A percentile compares a stretch with the other conserved stretches of the same genome.
Conservation (phyloP, 371 early-diverging fungal genomes). For the Mucor sp. region DNA sequence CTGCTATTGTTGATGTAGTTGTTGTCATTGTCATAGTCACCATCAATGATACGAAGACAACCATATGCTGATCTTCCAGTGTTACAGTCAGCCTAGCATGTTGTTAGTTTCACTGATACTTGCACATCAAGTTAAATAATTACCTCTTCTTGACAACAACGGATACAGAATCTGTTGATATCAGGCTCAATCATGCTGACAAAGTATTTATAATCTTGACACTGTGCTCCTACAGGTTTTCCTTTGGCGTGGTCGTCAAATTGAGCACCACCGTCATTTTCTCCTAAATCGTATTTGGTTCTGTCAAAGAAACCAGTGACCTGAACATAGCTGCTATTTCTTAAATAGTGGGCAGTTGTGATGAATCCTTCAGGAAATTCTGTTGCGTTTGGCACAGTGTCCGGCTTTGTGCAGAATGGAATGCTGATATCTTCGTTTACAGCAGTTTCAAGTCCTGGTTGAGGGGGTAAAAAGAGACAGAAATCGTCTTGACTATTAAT, state of each 20-base stretch:
- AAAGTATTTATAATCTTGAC: constrained; percentile 46
- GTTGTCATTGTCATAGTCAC: constrained; percentile 35
- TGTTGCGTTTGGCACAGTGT: constrained; percentile 46
- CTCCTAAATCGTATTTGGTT: constrained; percentile 42
- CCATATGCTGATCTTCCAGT: constrained; percentile 43
- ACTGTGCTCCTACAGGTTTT: constrained; percentile 40
- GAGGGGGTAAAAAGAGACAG: constrained; percentile 64
- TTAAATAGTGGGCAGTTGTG: constrained; percentile 49
- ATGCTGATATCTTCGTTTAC: constrained; percentile 54
- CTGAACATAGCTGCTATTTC: constrained; percentile 47
- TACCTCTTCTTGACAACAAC: constrained; percentile 45
- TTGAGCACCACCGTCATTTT: constrained; percentile 55
- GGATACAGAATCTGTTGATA: constrained; percentile 47
- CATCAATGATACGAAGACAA: constrained; percentile 39
- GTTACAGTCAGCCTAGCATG: constrained; percentile 36
- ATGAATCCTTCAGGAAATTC: constrained; percentile 54
- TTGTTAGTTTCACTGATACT: not conserved
- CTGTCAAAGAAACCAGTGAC: constrained; percentile 60
- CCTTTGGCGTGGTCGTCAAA: constrained; percentile 42
- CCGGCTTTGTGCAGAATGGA: constrained; percentile 52
- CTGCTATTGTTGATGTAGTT: constrained; percentile 4
- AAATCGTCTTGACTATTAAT: constrained; percentile 39
- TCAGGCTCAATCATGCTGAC: constrained; percentile 54
- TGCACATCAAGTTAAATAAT: not conserved
- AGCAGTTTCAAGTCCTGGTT: constrained; percentile 57